Percentiles rank a stretch among this genome's conserved stretches.
phyloP scores from a whole-genome alignment of 1,284 basidiomycete genomes.

The Cutaneotrichosporon spelunceum region DNA sequence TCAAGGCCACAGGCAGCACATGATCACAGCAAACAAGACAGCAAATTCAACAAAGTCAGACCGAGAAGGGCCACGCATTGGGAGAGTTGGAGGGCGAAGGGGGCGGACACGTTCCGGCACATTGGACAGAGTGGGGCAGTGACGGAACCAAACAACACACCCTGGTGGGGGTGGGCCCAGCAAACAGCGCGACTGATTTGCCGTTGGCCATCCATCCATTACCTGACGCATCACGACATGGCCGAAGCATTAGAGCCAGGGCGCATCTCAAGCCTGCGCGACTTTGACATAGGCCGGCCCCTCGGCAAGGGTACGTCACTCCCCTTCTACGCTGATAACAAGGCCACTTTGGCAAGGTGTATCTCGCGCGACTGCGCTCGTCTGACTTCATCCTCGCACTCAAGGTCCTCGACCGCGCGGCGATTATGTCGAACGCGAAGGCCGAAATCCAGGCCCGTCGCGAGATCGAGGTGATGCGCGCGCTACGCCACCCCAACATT shows the following conservation, averaged over 20 bases:
- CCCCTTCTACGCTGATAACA: conserved; percentile 3
- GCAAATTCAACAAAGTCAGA: no score
- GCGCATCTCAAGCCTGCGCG: conserved; percentile 22
- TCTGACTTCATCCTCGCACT: conserved; percentile 44
- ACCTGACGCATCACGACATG: conserved; percentile 35
- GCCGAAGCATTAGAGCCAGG: not conserved
- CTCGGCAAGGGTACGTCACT: conserved; percentile 83
- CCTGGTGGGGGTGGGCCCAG: conserved; percentile 54
- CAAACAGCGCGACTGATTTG: conserved; percentile 10
- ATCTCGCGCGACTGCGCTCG: conserved; percentile 88
- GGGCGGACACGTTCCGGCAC: not conserved
- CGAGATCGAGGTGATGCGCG: conserved; percentile 87
- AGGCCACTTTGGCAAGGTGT: conserved; percentile 80
- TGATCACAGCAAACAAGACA: no score
- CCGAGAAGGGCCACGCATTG: no score
- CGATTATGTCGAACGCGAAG: conserved; percentile 65
- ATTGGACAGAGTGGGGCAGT: not conserved
- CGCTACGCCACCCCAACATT: conserved; percentile 74
- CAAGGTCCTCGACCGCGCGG: conserved; percentile 19
- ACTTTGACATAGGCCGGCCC: conserved; percentile 88
- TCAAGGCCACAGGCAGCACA: no score
- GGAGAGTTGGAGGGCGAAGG: no score
- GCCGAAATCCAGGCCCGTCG: conserved; percentile 90
- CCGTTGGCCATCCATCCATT: not conserved
- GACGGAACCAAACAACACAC: conserved; percentile 8